A percentile compares a stretch with the other conserved stretches of the same genome.
These are phyloP conservation scores for Neonectria punicea DNA, from an alignment of 2,329 filamentous ascomycete species.

Conservation along the genomic window DNA sequence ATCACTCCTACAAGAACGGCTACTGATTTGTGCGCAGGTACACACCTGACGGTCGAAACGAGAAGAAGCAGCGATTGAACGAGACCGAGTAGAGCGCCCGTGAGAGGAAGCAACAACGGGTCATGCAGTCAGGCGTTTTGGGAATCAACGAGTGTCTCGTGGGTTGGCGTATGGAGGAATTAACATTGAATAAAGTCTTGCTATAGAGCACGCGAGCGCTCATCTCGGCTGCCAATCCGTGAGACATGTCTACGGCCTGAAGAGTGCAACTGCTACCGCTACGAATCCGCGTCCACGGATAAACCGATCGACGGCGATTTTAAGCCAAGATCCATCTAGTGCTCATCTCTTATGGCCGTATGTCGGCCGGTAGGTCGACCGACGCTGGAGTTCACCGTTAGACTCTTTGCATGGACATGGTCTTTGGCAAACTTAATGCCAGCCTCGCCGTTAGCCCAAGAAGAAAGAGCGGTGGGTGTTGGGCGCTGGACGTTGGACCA, in stretches of 20 bases:
- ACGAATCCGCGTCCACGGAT: not conserved
- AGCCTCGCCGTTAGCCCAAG: not conserved
- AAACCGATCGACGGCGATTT: not conserved
- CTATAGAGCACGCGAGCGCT: constrained; percentile 23
- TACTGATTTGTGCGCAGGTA: constrained; percentile 56
- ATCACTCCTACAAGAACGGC: not conserved
- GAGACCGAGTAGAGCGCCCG: constrained; percentile 44
- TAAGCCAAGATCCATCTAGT: not conserved
- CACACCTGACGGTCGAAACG: constrained; percentile 70
- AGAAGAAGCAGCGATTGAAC: constrained; percentile 64
- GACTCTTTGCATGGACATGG: not conserved
- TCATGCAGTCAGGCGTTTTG: constrained; percentile 48
- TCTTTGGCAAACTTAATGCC: not conserved
- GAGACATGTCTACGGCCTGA: constrained; percentile 13
- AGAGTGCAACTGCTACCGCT: not conserved
- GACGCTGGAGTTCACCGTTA: not conserved
- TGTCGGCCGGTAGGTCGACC: not conserved
- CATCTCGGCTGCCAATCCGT: constrained; percentile 23
- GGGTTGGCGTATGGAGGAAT: constrained; percentile 44
- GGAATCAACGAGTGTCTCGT: constrained; percentile 39
- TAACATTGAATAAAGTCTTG: constrained; percentile 35
- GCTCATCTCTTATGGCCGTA: not conserved
- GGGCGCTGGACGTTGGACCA: constrained; percentile 18
- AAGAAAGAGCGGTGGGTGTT: constrained; percentile 37
- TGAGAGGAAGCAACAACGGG: constrained; percentile 26